Conservation (phyloP, 1,139 yeast species). For the Lodderomyces margitis region DNA sequence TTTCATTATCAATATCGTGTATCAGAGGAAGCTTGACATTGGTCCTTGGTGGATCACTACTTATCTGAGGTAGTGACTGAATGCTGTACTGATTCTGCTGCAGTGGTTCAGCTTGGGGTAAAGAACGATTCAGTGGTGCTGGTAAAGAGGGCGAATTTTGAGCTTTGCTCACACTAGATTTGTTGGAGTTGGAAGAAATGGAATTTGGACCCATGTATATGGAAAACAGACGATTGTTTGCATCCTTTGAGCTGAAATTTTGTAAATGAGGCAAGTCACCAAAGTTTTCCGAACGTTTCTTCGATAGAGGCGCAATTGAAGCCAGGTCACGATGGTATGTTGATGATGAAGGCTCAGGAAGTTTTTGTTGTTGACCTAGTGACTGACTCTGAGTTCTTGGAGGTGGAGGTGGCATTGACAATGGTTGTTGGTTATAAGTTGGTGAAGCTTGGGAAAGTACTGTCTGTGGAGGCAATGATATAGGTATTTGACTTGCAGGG, state of each 20-base stretch:
- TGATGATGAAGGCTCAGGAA: neutral
- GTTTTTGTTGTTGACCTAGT: neutral
- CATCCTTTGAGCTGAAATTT: neutral
- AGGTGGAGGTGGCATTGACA: slow-evolving; percentile 4
- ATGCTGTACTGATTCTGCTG: too few relatives aligned
- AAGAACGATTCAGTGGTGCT: neutral
- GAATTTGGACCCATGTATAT: slow-evolving; percentile 6
- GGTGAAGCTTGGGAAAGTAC: neutral
- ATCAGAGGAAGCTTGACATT: slow-evolving; percentile 13
- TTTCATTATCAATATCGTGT: slow-evolving; percentile 12
- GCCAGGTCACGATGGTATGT: neutral
- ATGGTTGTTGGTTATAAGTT: neutral
- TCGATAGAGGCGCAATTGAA: neutral
- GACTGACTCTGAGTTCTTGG: slow-evolving; percentile 5
- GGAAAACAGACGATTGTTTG: slow-evolving; percentile 2
- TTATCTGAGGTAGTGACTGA: too few relatives aligned
- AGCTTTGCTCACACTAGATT: neutral
- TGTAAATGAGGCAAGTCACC: slow-evolving; percentile 1
- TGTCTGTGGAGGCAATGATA: neutral
- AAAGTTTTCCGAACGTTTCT: neutral
- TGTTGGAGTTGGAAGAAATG: neutral
- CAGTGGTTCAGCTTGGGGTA: neutral
- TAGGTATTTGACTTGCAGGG: neutral
- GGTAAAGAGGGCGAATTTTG: neutral
- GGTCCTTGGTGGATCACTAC: neutral